Conservation (phyloP, 371 early-diverging fungal genomes). For the Mortierella sp. region DNA sequence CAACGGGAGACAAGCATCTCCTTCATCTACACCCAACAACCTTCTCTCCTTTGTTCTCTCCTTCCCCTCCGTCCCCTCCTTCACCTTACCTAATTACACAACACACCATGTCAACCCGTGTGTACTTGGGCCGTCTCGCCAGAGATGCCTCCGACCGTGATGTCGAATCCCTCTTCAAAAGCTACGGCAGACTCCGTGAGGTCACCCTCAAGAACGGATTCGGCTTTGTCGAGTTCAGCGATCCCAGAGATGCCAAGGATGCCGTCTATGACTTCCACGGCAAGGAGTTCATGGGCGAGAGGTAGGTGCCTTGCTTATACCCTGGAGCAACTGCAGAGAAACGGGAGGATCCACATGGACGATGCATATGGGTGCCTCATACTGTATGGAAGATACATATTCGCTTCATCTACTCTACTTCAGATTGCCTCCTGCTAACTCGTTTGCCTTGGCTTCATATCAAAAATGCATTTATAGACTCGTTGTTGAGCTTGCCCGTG, state of each 20-base stretch:
- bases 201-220: conserved; percentile 81
- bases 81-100: conserved; percentile 2
- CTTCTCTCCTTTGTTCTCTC: neutral
- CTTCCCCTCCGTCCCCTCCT: neutral
- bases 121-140: conserved; percentile 80
- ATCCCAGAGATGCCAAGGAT: conserved; percentile 82
- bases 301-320: conserved; percentile 60
- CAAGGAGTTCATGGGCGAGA: conserved; percentile 80
- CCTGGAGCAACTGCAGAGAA: neutral
- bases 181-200: conserved; percentile 80
- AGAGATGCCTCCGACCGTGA: conserved; percentile 79
- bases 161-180: conserved; percentile 76
- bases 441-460: neutral
- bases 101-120: conserved; percentile 68
- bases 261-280: conserved; percentile 80
- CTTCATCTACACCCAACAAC: conserved; percentile 10
- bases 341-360: too few species aligned
- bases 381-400: neutral
- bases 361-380: neutral
- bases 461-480: conserved; percentile 62
- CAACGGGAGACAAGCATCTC: neutral
- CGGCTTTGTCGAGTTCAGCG: conserved; percentile 83
- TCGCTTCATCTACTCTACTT: neutral
- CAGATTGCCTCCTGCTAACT: neutral
- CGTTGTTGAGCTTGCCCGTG: conserved; percentile 83